phyloP scores from a whole-genome alignment of 2,329 filamentous ascomycete species.

The Gnomoniopsis sp. region DNA sequence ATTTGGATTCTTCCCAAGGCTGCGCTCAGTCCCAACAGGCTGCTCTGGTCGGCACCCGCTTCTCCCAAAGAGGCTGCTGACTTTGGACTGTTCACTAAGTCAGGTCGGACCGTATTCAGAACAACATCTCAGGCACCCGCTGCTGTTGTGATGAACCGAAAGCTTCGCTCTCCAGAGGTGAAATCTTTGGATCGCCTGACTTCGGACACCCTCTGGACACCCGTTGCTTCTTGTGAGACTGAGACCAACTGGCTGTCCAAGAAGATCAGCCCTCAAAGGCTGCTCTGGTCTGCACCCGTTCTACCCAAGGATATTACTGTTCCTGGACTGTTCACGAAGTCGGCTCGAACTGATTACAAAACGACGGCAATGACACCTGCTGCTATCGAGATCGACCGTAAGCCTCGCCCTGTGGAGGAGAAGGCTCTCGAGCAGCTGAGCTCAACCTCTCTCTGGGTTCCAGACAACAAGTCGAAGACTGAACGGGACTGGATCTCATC shows the following conservation, averaged over 20 bases:
- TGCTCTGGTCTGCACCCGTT: slow-evolving; percentile 20
- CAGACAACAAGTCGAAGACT: neutral
- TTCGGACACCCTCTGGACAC: slow-evolving; percentile 26
- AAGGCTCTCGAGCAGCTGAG: slow-evolving; percentile 25
- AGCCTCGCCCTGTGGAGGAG: slow-evolving; percentile 23
- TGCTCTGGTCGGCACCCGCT: slow-evolving; percentile 20
- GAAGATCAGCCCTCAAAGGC: slow-evolving; percentile 5
- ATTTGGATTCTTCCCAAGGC: neutral
- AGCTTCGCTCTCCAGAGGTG: slow-evolving; percentile 22
- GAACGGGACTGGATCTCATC: slow-evolving; percentile 27
- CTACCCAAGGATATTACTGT: slow-evolving; percentile 5
- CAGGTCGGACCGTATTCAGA: slow-evolving; percentile 24
- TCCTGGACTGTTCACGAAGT: slow-evolving; percentile 24
- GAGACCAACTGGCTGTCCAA: slow-evolving; percentile 4
- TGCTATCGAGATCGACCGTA: slow-evolving; percentile 28
- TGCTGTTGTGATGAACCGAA: slow-evolving; percentile 28
- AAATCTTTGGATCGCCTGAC: slow-evolving; percentile 25
- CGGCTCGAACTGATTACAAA: slow-evolving; percentile 24
- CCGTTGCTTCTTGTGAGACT: neutral
- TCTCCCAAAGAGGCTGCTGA: slow-evolving; percentile 4
- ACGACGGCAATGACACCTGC: slow-evolving; percentile 29
- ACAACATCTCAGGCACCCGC: slow-evolving; percentile 29
- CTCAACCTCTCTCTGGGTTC: slow-evolving; percentile 27
- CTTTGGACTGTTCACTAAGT: slow-evolving; percentile 24
- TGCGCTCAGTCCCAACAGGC: slow-evolving; percentile 2